Evolutionary conservation across 1,284 basidiomycete species (phyloP).

Genomic region (Leccinum ponderosum): DNA sequence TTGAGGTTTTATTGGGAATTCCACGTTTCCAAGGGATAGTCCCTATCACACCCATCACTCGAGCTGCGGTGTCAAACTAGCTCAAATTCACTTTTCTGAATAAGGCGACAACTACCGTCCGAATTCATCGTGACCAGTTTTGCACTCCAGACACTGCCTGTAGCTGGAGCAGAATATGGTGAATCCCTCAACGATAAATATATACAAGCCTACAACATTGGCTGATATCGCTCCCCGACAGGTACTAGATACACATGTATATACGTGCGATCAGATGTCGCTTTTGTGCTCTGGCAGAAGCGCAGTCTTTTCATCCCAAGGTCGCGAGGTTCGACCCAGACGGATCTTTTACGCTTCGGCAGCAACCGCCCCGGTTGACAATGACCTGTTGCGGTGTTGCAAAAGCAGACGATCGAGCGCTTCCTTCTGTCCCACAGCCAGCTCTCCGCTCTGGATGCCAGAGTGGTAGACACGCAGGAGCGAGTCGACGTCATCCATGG

Average conservation of each 20-base stretch:
- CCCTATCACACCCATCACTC: neutral
- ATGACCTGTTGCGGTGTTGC: slow-evolving; percentile 57
- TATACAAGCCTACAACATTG: neutral
- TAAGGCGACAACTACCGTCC: neutral
- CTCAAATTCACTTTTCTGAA: neutral
- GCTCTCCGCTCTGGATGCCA: slow-evolving; percentile 83
- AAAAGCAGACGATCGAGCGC: slow-evolving; percentile 81
- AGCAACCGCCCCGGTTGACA: slow-evolving; percentile 19
- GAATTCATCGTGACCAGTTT: neutral
- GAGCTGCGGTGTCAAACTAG: neutral
- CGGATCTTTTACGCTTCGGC: slow-evolving; percentile 9
- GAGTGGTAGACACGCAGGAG: slow-evolving; percentile 95
- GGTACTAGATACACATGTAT: slow-evolving; percentile 11
- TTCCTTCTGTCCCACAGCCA: slow-evolving; percentile 86
- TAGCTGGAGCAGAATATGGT: neutral
- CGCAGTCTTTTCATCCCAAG: neutral
- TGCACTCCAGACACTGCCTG: neutral
- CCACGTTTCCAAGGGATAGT: neutral
- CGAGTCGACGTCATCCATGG: slow-evolving; percentile 99
- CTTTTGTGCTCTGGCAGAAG: slow-evolving; percentile 17
- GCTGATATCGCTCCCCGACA: slow-evolving; percentile 10
- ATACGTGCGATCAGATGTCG: slow-evolving; percentile 12
- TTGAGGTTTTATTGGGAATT: neutral
- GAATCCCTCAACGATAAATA: neutral
- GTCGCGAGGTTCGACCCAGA: neutral